Evolutionary conservation across 1,139 yeast species (phyloP).

Genomic region (Suhomyces atakaporum): DNA sequence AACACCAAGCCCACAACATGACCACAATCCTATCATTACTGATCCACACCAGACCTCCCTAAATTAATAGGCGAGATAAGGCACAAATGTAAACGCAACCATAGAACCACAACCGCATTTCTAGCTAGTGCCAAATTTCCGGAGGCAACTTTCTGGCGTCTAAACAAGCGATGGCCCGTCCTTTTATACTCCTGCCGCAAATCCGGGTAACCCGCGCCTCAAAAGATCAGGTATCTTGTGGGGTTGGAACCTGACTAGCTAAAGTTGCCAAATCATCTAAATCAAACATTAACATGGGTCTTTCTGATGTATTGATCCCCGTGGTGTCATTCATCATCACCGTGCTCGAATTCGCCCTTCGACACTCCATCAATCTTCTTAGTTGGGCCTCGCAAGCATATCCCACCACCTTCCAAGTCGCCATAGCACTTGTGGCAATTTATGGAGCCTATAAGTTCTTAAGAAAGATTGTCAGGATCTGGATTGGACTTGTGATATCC

Average conservation of each 20-base stretch:
- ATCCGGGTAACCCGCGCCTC: conserved; percentile 16
- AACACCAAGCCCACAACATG: conserved; percentile 38
- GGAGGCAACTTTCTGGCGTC: conserved; percentile 45
- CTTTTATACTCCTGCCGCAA: conserved; percentile 9
- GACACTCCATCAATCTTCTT: conserved; percentile 19
- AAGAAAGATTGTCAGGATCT: conserved; percentile 24
- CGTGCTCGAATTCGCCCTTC: conserved; percentile 17
- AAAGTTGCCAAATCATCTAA: too few relatives aligned
- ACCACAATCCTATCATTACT: conserved; percentile 15
- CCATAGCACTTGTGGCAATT: conserved; percentile 21
- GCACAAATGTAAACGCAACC: conserved; percentile 8
- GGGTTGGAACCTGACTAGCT: neutral
- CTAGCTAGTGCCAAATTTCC: conserved; percentile 34
- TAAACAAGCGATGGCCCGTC: conserved; percentile 15
- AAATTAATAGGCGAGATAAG: conserved; percentile 52
- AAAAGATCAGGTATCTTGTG: conserved; percentile 2
- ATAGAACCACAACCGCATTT: conserved; percentile 4
- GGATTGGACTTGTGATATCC: conserved; percentile 29
- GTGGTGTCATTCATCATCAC: conserved; percentile 15
- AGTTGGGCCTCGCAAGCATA: conserved; percentile 21
- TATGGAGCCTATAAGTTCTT: conserved; percentile 27
- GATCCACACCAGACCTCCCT: conserved; percentile 38
- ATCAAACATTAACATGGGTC: conserved; percentile 5
- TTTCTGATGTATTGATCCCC: conserved; percentile 12
- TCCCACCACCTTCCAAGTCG: conserved; percentile 28